Evolutionary conservation across 176 grass and related monocot species (phyloP).

Genomic region (Saccharum officinarum): DNA sequence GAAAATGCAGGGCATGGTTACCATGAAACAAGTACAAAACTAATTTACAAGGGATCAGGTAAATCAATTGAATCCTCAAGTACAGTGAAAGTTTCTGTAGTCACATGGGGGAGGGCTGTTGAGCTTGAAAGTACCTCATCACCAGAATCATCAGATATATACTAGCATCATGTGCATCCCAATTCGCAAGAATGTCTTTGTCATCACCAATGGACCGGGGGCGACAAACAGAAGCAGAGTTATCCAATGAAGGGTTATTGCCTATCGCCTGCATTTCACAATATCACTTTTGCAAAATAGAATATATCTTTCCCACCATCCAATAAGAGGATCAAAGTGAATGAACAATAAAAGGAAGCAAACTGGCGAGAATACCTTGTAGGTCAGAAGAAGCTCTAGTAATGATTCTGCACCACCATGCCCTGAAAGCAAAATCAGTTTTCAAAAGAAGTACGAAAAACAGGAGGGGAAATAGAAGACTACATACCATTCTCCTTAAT

Average conservation of each 20-base stretch:
- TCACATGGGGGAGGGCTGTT: neutral
- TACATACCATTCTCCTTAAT: conserved; percentile 53
- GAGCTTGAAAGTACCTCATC: conserved; percentile 54
- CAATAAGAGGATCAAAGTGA: neutral
- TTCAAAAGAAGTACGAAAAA: conserved; percentile 22
- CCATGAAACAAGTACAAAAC: neutral
- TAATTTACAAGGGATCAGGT: neutral
- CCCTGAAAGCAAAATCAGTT: conserved; percentile 42
- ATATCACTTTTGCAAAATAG: neutral
- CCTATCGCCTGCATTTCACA: conserved; percentile 52
- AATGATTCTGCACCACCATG: conserved; percentile 62
- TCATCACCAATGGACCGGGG: conserved; percentile 1
- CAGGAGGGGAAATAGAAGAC: neutral
- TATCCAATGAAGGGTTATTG: conserved; percentile 25
- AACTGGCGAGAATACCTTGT: conserved; percentile 37
- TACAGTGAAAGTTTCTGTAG: neutral
- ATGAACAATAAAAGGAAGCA: conserved; percentile 19
- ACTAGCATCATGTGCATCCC: conserved; percentile 39
- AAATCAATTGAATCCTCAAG: neutral
- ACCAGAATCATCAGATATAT: conserved; percentile 41
- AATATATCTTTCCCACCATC: neutral
- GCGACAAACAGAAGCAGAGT: conserved; percentile 9
- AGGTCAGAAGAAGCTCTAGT: conserved; percentile 68
- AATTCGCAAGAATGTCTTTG: conserved; percentile 31
- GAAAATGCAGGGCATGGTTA: neutral